Base-by-base conservation (phyloP, 805 yeast species). In the Metschnikowia lunata region DNA sequence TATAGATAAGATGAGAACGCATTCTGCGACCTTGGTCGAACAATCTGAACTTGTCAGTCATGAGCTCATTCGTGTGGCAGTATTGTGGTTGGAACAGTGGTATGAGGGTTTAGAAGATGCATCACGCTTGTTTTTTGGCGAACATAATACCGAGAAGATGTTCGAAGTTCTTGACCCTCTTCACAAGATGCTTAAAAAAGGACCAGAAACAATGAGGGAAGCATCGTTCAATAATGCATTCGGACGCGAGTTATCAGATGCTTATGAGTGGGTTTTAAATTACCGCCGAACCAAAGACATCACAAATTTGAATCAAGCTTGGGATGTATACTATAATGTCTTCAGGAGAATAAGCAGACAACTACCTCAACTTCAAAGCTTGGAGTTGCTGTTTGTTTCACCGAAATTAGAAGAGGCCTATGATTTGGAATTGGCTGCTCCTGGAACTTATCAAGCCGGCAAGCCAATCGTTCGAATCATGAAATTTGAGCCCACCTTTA, bases 61-160 rank as follows among this genome's bases (percentile, higher is more conserved):
- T 52, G 99, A 93, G 59, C 76, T 93, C 45, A 90, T 93, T 50
- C 74, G 98, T 52, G 96, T 89, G 13, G 97, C 98, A 1, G 97
- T 91, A 4, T 66, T 93, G 48, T 90, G 99, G 97, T 96, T 89
- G 58, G 99, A 93, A 58, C 84, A 85, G 60, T 93, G 99, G 99
- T 90, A 89, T 55, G 98, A 91, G 66, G 97, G 96, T 2, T 72
- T 93, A 29, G 99, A 93, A 61, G 97, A 93, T 68, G 99, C 99
- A 0, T 89, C 97, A 3, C 74, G 97, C 47, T 76, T 86, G 41
- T 93, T 84, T 69, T 91, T 89, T 64, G 96, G 95, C 30, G 99
- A 93, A 50, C 93, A 88, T 55, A 89, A 93, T 58, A 85, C 91
- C 10, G 96, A 89, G 43, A 89, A 88, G 62, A 93, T 93, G 98